These are phyloP conservation scores for Zhuliangozyma parablackwelliae DNA, from an alignment of 1,139 yeast genomes.

Conservation along the genomic window DNA sequence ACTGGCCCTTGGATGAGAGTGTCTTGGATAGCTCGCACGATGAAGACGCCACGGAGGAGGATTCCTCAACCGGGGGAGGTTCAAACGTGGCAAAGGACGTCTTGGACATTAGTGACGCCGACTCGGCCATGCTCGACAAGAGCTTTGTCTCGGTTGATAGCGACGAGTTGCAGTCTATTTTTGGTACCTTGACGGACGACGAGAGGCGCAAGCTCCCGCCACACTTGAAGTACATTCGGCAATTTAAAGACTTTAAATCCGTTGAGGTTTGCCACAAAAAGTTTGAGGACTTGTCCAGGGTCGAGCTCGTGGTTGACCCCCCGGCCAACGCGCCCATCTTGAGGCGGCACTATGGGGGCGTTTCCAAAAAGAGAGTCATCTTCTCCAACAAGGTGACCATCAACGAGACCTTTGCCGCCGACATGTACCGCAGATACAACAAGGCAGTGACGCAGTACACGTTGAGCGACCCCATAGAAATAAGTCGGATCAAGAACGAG, in stretches of 20 bases:
- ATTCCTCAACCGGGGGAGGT: too few species aligned
- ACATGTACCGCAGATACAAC: constrained; percentile 48
- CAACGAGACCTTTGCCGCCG: constrained; percentile 47
- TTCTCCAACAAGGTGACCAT: constrained; percentile 43
- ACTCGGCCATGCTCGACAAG: constrained; percentile 1
- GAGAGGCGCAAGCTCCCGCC: constrained; percentile 32
- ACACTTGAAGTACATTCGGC: constrained; percentile 36
- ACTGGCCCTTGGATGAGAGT: constrained; percentile 28
- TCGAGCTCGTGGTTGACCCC: not conserved
- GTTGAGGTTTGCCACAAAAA: constrained; percentile 30
- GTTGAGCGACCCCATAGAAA: constrained; percentile 41
- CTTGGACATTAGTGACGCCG: constrained; percentile 5
- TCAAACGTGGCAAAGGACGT: too few species aligned
- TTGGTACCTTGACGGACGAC: constrained; percentile 22
- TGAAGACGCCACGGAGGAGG: constrained; percentile 2
- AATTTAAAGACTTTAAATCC: constrained; percentile 33
- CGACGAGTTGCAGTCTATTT: constrained; percentile 27
- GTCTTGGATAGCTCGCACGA: constrained; percentile 18
- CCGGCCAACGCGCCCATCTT: constrained; percentile 5
- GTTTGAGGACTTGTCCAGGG: constrained; percentile 23
- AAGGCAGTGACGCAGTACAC: constrained; percentile 50
- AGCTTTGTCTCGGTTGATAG: constrained; percentile 18
- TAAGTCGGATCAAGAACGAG: constrained; percentile 46
- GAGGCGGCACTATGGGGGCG: constrained; percentile 1
- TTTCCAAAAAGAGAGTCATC: constrained; percentile 21